Evolutionary conservation across 495 filamentous ascomycete genomes (phyloP), one percentile per base, ranked within the genome.

Genomic region (Aspergillus baeticus): DNA sequence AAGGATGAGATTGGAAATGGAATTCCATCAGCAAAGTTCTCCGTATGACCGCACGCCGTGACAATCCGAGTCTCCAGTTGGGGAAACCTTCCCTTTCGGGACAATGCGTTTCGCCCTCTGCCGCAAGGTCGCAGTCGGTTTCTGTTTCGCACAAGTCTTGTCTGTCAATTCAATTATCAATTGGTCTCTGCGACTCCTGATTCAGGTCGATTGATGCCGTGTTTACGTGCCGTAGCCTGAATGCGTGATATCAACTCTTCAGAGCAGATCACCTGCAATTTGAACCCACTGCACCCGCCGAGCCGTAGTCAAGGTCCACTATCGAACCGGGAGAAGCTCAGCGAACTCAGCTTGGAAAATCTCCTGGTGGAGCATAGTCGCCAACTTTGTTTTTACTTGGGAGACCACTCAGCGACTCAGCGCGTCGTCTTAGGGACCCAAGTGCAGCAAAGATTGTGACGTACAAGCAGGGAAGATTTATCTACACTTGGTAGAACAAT

Each of bases 281-380:
- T 46, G 54, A 64, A 64, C 60, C 65, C 63, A 70, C 61, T 64
- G 63, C 63, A 66, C 61, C 62, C 63, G 67, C 66, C 65, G 63
- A 69, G 66, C 59, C 59, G 54, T 63, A 58, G 72, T 35, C 50
- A 65, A 74, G 74, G 71, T 73, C 74, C 74, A 77, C 74, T 69
- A 75, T 76, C 61, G 72, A 75, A 74, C 69, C 72, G 74, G 73
- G 69, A 77, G 71, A 76, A 76, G 72, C 74, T 73, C 69, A n/a
- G 18, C n/a, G n/a, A 41, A 17, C 64, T 57, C 55, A 55, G 53
- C n/a, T n/a, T n/a, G n/a, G 63, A 63, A 60, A 63, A 68, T 63
- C 57, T 59, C 61, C 60, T 60, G 58, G 63, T 68, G 61, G 63
- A 58, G 60, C 55, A 54, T 51, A 63, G 53, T 58, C 58, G 58